Evolutionary conservation across 495 filamentous ascomycete genomes (phyloP), one percentile per base, ranked within the genome.

Genomic region (Astrocystis sublimbata): DNA sequence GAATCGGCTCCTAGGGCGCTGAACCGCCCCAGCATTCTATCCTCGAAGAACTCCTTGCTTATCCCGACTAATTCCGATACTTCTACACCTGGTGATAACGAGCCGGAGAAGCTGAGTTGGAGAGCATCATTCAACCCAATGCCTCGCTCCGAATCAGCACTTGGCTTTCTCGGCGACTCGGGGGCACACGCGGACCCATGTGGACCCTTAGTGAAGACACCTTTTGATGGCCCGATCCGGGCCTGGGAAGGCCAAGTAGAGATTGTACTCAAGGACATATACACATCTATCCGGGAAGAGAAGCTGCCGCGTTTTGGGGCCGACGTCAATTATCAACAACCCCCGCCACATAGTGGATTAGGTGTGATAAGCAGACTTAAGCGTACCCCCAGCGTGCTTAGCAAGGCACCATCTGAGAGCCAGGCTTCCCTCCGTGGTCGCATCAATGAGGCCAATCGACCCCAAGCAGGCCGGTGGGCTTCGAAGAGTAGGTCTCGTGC

Each of bases 221-320:
- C 90, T 0, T 93, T 94, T 68, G 83, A 86, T 56, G 94, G 93
- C 7, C 83, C 88, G 1, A 75, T 89, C 58, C 85, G 87, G 58
- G 88, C 86, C 12, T 98, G 94, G 94, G 93, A 96, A 69, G 83
- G 86, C 40, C 92, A 96, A 69, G 77, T 99, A 13, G 94, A 98
- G 74, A 79, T 85, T 13, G 89, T 98, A 36, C 82, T 99, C 28
- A 96, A 96, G 66, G 91, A 93, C 33, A 96, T 96, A 63, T 99
- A 96, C 75, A 84, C 82, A 15, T 93, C 92, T 0, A 96, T 99
- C 68, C 89, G 92, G 45, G 85, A 88, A 65, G 87, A 94, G 65
- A 87, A 85, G 19, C 81, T 99, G 47, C 94, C 94, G 26, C 82
- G 97, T 13, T 88, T 92, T 71, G 90, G 90, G 10, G 82, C 83